Evolutionary conservation across 805 yeast species (phyloP).

Genomic region (Pichia rugopelliculosa): DNA sequence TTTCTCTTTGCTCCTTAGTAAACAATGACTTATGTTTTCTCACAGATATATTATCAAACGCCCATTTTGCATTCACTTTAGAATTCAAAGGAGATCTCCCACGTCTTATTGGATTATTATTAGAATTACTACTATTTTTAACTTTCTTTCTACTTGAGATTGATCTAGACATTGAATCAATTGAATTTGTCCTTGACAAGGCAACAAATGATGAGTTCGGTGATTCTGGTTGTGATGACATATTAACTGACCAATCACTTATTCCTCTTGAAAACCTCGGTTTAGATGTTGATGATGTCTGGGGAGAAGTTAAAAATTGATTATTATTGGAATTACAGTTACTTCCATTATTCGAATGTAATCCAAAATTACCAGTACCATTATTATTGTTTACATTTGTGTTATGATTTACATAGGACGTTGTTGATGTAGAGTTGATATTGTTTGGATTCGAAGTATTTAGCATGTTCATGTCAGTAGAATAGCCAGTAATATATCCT

Average conservation of each 20-base stretch:
- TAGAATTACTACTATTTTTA: slow-evolving; percentile 10
- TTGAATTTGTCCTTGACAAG: slow-evolving; percentile 29
- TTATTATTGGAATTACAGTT: not conserved
- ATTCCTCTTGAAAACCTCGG: slow-evolving; percentile 26
- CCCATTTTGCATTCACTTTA: slow-evolving; percentile 26
- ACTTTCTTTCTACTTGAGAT: slow-evolving; percentile 22
- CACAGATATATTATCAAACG: slow-evolving; percentile 11
- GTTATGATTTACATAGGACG: not conserved
- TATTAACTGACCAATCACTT: slow-evolving; percentile 28
- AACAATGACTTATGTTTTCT: slow-evolving; percentile 27
- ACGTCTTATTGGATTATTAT: slow-evolving; percentile 17
- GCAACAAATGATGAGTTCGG: slow-evolving; percentile 29
- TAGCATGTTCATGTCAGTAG: slow-evolving; percentile 24
- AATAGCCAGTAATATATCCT: slow-evolving; percentile 30
- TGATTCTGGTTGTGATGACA: slow-evolving; percentile 25
- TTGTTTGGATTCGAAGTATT: not conserved
- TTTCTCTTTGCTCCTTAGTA: slow-evolving; percentile 52
- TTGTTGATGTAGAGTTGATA: not conserved
- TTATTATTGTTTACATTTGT: not conserved
- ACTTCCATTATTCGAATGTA: not conserved
- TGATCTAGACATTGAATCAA: slow-evolving; percentile 29
- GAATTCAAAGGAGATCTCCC: slow-evolving; percentile 29
- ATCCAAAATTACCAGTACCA: not conserved
- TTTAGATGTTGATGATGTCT: slow-evolving; percentile 7
- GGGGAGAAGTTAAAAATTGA: slow-evolving; percentile 7